Conservation (phyloP, 345 rosid genomes). For the Brassica incana region DNA sequence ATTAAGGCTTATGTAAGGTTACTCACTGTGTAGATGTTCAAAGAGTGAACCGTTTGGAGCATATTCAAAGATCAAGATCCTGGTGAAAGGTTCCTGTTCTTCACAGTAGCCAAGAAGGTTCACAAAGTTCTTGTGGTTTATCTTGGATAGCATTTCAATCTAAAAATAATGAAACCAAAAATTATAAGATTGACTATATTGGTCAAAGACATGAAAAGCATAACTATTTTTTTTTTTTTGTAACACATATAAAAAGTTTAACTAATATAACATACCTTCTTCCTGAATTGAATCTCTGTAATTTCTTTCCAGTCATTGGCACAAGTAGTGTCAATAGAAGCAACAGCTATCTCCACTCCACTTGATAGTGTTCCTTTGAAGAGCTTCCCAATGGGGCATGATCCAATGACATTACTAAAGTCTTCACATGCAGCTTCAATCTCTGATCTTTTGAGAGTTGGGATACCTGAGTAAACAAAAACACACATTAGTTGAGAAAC, state of each 20-base stretch:
- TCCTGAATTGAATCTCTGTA: slow-evolving; percentile 71
- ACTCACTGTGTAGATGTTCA: slow-evolving; percentile 83
- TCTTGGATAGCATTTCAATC: slow-evolving; percentile 75
- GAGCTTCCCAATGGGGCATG: slow-evolving; percentile 64
- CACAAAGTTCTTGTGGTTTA: slow-evolving; percentile 91
- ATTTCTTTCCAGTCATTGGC: slow-evolving; percentile 66
- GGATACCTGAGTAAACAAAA: slow-evolving; percentile 62
- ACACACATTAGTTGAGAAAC: neutral
- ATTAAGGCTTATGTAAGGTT: neutral
- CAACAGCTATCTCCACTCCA: slow-evolving; percentile 92
- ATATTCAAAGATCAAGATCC: slow-evolving; percentile 97
- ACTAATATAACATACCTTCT: slow-evolving; percentile 53
- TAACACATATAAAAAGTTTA: neutral
- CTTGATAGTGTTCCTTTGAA: slow-evolving; percentile 91
- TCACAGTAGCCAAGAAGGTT: slow-evolving; percentile 90
- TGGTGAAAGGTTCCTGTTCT: slow-evolving; percentile 82
- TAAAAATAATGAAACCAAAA: slow-evolving; percentile 36
- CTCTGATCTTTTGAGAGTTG: slow-evolving; percentile 78
- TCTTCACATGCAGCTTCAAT: slow-evolving; percentile 94
- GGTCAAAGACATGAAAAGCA: neutral
- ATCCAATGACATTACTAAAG: slow-evolving; percentile 84
- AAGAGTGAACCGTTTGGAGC: slow-evolving; percentile 94
- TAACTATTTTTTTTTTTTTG: no score
- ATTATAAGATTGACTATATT: neutral
- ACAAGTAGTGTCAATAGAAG: slow-evolving; percentile 52